Percentiles rank a stretch among this genome's conserved stretches.
phyloP scores from a whole-genome alignment of 192 early-diverging fungal species.

The Lunasporangiospora selenospora region DNA sequence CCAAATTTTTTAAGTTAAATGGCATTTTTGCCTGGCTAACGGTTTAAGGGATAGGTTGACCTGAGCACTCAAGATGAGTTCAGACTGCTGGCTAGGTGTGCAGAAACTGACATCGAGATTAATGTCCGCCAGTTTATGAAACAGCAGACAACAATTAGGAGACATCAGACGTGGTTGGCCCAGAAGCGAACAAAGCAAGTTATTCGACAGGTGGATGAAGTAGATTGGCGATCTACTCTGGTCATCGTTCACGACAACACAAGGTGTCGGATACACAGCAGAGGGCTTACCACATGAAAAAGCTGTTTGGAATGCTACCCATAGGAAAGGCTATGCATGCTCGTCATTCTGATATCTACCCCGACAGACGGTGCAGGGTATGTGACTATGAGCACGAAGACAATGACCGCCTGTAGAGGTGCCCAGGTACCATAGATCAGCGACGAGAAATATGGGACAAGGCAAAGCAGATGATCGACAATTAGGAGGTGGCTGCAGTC shows the following conservation, averaged over 20 bases:
- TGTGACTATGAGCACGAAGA: not conserved
- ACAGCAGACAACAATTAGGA: constrained; percentile 4
- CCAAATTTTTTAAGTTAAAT: no score
- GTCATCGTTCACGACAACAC: not conserved
- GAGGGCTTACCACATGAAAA: not conserved
- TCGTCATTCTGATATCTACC: constrained; percentile 3
- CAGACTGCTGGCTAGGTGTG: not conserved
- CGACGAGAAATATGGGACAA: no score
- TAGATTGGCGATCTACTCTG: constrained; percentile 8
- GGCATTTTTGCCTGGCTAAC: no score
- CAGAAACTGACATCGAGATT: not conserved
- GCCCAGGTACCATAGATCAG: not conserved
- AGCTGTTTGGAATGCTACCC: constrained; percentile 5
- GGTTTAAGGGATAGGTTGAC: no score
- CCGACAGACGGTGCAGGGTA: not conserved
- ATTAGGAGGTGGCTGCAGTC: no score
- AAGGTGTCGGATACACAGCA: not conserved
- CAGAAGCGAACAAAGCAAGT: constrained; percentile 10
- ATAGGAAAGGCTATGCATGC: constrained; percentile 4
- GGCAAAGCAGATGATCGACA: no score
- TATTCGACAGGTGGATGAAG: not conserved
- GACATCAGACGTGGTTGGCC: constrained; percentile 4
- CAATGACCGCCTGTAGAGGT: constrained; percentile 3
- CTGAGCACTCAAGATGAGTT: constrained; percentile 4
- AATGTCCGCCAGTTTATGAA: constrained; percentile 11